Evolutionary conservation across 2,329 filamentous ascomycete genomes (phyloP).

Genomic region (Fusarium palustre): DNA sequence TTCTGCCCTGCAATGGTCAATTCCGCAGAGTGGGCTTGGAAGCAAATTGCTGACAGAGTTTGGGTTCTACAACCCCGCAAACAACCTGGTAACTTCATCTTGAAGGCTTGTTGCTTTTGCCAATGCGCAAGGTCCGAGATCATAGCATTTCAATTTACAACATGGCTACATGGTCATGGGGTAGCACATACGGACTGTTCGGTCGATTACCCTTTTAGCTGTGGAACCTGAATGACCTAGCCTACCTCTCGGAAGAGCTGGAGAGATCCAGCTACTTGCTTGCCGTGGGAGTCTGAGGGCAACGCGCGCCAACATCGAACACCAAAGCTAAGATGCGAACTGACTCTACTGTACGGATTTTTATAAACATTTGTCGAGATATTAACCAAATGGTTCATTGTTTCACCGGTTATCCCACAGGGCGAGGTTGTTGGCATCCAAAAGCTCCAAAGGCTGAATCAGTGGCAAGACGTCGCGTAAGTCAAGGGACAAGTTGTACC

Average conservation of each 20-base stretch:
- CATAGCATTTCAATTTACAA: constrained; percentile 23
- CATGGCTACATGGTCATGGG: constrained; percentile 25
- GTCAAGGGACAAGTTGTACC: constrained; percentile 27
- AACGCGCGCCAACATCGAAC: constrained; percentile 27
- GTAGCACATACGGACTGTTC: constrained; percentile 11
- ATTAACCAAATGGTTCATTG: not conserved
- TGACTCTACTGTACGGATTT: not conserved
- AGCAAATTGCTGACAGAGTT: constrained; percentile 35
- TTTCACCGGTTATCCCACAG: constrained; percentile 6
- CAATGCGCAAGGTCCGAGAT: constrained; percentile 12
- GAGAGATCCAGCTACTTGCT: not conserved
- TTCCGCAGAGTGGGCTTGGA: constrained; percentile 28
- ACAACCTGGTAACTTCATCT: constrained; percentile 35
- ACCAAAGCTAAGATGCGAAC: constrained; percentile 14
- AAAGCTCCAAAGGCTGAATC: constrained; percentile 8
- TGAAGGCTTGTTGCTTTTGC: not conserved
- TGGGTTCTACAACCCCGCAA: constrained; percentile 33
- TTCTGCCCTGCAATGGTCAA: constrained; percentile 21
- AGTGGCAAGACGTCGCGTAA: constrained; percentile 16
- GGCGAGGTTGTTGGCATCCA: constrained; percentile 20
- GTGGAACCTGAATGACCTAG: constrained; percentile 15
- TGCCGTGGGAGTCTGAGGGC: constrained; percentile 27
- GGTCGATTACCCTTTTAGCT: constrained; percentile 3
- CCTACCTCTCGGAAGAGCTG: constrained; percentile 8
- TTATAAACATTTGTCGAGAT: not conserved